phyloP scores from a whole-genome alignment of 177 flowering plant species.

The Tripterygium wilfordii region DNA sequence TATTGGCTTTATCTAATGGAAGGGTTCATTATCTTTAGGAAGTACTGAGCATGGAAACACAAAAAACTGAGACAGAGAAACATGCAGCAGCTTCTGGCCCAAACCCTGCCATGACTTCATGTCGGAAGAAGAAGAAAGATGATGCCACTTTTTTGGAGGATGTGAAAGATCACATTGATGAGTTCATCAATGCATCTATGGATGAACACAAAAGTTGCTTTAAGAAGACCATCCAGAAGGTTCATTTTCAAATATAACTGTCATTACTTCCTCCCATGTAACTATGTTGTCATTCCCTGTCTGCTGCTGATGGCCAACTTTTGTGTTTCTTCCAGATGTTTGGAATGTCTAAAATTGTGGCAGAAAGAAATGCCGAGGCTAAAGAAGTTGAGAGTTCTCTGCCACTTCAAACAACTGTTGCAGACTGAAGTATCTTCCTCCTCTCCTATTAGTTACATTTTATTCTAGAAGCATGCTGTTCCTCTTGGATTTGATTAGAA shows the following conservation, averaged over 20 bases:
- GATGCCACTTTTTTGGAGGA: conserved; percentile 68
- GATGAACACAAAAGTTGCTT: conserved; percentile 91
- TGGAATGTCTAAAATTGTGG: conserved; percentile 51
- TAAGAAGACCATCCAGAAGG: conserved; percentile 82
- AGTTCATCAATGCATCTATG: conserved; percentile 86
- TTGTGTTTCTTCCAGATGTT: conserved; percentile 39
- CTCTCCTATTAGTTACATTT: too few relatives aligned
- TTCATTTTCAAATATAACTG: conserved; percentile 6
- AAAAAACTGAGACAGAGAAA: conserved; percentile 22
- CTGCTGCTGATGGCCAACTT: neutral
- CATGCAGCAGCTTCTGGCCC: conserved; percentile 23
- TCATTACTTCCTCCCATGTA: neutral
- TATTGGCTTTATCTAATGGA: too few relatives aligned
- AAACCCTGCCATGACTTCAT: conserved; percentile 45
- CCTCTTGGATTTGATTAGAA: too few relatives aligned
- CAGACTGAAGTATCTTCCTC: conserved; percentile 25
- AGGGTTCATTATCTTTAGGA: too few relatives aligned
- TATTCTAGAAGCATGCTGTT: too few relatives aligned
- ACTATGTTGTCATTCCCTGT: neutral
- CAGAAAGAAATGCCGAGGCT: conserved; percentile 30
- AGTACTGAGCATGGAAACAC: conserved; percentile 36
- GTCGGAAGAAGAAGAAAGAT: conserved; percentile 78
- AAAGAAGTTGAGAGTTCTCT: conserved; percentile 43
- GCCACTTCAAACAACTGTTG: conserved; percentile 40
- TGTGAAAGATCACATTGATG: conserved; percentile 84